A percentile compares a stretch with the other conserved stretches of the same genome.
phyloP scores from a whole-genome alignment of 1,139 yeast genomes.

The Debaryomyces udenii region DNA sequence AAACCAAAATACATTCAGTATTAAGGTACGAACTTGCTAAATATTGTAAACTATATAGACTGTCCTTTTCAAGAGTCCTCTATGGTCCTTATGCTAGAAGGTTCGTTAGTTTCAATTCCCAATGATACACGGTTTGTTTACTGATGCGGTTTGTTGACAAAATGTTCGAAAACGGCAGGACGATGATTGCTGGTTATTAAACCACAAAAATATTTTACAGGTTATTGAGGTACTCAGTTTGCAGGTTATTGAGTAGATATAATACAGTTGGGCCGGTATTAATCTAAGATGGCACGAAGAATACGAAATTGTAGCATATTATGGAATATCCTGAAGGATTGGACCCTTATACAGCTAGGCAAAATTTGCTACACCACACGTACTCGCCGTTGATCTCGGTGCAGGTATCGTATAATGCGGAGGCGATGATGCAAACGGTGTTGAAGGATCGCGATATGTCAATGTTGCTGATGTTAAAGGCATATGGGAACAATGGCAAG shows the following conservation, averaged over 20 bases:
- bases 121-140: conserved; percentile 4
- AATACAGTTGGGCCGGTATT: too few relatives aligned
- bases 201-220: neutral
- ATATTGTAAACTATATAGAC: too few relatives aligned
- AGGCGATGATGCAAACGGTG: conserved; percentile 43
- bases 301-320: neutral
- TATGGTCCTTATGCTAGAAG: too few relatives aligned
- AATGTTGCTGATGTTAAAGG: conserved; percentile 38
- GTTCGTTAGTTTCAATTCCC: too few relatives aligned
- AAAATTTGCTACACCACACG: conserved; percentile 50
- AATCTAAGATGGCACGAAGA: neutral
- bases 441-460: conserved; percentile 34
- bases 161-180: neutral
- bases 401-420: conserved; percentile 55
- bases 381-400: conserved; percentile 63
- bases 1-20: too few relatives aligned
- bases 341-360: conserved; percentile 47
- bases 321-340: conserved; percentile 42
- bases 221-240: neutral
- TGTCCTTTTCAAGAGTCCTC: too few relatives aligned
- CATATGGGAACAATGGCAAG: conserved; percentile 53
- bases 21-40: too few relatives aligned
- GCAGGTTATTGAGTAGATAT: too few relatives aligned
- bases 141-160: conserved; percentile 4
- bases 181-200: neutral